Percentiles rank a stretch among this genome's conserved stretches.
Evolutionary conservation across 441 rosid genomes (phyloP).

Genomic region (Populus hybrid): DNA sequence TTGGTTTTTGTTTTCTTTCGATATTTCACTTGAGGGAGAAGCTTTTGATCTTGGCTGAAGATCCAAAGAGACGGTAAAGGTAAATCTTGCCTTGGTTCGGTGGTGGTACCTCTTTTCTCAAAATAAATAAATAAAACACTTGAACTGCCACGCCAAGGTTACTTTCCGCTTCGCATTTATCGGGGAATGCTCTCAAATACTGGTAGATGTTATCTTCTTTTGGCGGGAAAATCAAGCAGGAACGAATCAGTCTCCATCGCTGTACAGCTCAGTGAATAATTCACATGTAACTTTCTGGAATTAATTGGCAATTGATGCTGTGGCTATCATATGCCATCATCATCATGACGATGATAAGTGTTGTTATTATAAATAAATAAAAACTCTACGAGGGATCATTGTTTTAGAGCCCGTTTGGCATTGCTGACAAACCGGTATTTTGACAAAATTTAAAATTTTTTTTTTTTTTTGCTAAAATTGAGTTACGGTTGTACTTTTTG

Average conservation of each 20-base stretch:
- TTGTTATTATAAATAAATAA: too few relatives aligned
- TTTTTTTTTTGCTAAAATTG: too few relatives aligned
- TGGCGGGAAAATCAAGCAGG: background rate
- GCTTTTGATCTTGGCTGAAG: background rate
- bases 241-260: too few relatives aligned
- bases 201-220: background rate
- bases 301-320: background rate
- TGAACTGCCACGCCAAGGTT: background rate
- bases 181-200: background rate
- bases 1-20: background rate
- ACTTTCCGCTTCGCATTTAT: background rate
- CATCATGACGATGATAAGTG: too few relatives aligned
- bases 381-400: too few relatives aligned
- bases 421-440: too few relatives aligned
- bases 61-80: background rate
- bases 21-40: background rate
- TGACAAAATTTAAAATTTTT: too few relatives aligned
- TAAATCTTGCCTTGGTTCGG: background rate
- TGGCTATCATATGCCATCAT: too few relatives aligned
- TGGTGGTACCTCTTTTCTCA: background rate
- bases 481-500: too few relatives aligned
- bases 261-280: background rate
- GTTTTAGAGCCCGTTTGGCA: too few relatives aligned
- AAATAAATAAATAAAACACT: too few relatives aligned
- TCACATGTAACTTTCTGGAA: background rate